Percentiles rank a stretch among this genome's conserved stretches.
Evolutionary conservation across 2,329 filamentous ascomycete genomes (phyloP).

Genomic region (Penicillium hordei): DNA sequence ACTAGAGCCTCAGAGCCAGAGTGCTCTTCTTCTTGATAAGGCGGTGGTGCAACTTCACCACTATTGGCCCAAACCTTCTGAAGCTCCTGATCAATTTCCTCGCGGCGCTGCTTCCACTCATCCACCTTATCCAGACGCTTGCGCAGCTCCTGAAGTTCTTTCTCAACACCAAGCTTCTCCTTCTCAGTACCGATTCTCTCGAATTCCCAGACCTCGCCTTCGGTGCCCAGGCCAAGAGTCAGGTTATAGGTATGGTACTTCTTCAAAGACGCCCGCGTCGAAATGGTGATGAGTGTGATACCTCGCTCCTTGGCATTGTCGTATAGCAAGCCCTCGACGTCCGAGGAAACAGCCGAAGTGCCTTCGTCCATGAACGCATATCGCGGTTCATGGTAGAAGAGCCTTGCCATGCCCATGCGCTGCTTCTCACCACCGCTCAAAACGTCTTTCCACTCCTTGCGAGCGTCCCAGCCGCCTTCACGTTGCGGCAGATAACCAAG

Average conservation of each 20-base stretch:
- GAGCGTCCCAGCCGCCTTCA: slow-evolving; percentile 93
- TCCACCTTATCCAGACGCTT: slow-evolving; percentile 79
- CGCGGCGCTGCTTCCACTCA: slow-evolving; percentile 73
- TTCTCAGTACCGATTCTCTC: slow-evolving; percentile 89
- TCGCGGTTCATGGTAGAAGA: slow-evolving; percentile 91
- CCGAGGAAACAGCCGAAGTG: slow-evolving; percentile 87
- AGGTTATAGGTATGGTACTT: slow-evolving; percentile 95
- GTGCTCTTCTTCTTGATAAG: slow-evolving; percentile 31
- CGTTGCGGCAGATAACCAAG: slow-evolving; percentile 87
- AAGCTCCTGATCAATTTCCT: slow-evolving; percentile 82
- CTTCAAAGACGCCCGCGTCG: slow-evolving; percentile 88
- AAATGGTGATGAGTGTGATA: slow-evolving; percentile 95
- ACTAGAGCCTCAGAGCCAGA: not conserved
- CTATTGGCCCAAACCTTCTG: slow-evolving; percentile 60
- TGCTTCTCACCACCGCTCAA: slow-evolving; percentile 98
- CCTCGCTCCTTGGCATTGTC: slow-evolving; percentile 89
- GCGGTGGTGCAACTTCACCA: slow-evolving; percentile 39
- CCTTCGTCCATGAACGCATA: slow-evolving; percentile 96
- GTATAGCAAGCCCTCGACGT: slow-evolving; percentile 91
- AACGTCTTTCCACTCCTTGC: slow-evolving; percentile 98
- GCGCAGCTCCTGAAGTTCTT: slow-evolving; percentile 80
- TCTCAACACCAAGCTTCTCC: slow-evolving; percentile 91
- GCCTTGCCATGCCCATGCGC: slow-evolving; percentile 81
- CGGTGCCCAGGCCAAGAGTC: slow-evolving; percentile 74
- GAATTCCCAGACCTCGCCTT: slow-evolving; percentile 86